A percentile compares a stretch with the other conserved stretches of the same genome.
phyloP scores from a whole-genome alignment of 192 early-diverging fungal genomes.

The Neocallimastix lanati region DNA sequence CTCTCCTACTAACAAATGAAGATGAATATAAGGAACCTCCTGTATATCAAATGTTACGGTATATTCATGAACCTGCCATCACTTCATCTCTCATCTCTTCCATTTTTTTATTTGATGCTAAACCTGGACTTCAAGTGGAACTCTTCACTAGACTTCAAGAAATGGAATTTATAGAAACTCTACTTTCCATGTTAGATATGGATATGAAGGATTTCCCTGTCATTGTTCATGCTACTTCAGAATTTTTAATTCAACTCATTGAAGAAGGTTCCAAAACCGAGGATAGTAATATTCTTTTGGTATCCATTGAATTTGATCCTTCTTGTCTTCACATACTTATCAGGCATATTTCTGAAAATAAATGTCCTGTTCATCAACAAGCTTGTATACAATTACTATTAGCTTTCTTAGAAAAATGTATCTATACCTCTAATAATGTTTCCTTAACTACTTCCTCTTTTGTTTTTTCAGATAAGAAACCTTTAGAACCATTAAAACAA shows the following conservation, averaged over 20 bases:
- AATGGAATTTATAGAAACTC: neutral
- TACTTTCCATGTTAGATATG: neutral
- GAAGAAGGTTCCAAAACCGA: neutral
- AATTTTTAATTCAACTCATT: neutral
- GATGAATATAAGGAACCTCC: neutral
- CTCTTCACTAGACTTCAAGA: neutral
- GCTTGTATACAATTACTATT: neutral
- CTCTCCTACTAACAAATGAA: neutral
- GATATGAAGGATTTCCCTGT: neutral
- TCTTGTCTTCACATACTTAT: neutral
- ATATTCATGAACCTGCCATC: neutral
- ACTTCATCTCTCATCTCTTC: neutral
- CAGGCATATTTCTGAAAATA: neutral
- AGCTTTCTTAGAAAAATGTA: neutral
- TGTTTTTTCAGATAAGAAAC: neutral
- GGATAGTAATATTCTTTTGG: neutral
- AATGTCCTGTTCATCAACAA: neutral
- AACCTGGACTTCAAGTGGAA: neutral
- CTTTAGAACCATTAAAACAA: neutral
- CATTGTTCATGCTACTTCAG: neutral
- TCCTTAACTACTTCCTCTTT: neutral
- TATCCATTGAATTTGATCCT: neutral
- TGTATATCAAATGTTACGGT: neutral
- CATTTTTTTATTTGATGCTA: neutral
- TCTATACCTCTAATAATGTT: neutral